Evolutionary conservation across 371 early-diverging fungal species (phyloP).

Genomic region (Syncephalastrum sp.): DNA sequence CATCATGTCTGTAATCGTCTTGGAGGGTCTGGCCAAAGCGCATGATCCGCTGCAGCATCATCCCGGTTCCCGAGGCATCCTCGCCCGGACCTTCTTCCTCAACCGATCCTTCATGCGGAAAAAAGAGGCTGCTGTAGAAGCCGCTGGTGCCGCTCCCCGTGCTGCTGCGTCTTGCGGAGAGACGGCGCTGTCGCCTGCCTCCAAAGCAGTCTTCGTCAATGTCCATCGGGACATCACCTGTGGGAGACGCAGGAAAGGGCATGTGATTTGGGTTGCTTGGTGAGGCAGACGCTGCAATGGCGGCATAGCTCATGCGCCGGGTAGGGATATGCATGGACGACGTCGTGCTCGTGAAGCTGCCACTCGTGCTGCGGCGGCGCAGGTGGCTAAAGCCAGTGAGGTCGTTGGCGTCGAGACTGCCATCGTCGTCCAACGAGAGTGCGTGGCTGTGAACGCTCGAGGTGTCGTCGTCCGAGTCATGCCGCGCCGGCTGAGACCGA

Average conservation of each 20-base stretch:
- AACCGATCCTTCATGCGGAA: constrained; percentile 10
- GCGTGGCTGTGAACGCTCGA: constrained; percentile 2
- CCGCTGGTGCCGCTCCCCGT: constrained; percentile 11
- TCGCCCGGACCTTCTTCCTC: constrained; percentile 23
- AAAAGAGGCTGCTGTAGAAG: constrained; percentile 5
- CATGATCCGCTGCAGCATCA: constrained; percentile 49
- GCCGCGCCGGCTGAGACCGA: not conserved
- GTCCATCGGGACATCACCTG: constrained; percentile 2
- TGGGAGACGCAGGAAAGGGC: constrained; percentile 10
- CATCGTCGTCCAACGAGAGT: not conserved
- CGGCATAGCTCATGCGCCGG: constrained; percentile 33
- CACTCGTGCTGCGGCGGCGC: constrained; percentile 9
- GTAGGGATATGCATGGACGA: constrained; percentile 16
- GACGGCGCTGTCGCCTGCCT: constrained; percentile 10
- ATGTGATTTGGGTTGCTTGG: constrained; percentile 11
- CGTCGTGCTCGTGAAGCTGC: constrained; percentile 4
- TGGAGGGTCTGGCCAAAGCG: constrained; percentile 75
- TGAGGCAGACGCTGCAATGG: constrained; percentile 32
- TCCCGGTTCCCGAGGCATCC: constrained; percentile 7
- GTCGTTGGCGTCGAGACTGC: not conserved
- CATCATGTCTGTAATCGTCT: constrained; percentile 64
- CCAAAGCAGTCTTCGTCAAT: constrained; percentile 1
- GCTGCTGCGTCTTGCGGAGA: constrained; percentile 16
- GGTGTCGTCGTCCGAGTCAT: constrained; percentile 10
- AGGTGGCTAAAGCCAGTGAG: not conserved